phyloP scores from a whole-genome alignment of 2,329 filamentous ascomycete genomes.

The Ophiostoma quercus region DNA sequence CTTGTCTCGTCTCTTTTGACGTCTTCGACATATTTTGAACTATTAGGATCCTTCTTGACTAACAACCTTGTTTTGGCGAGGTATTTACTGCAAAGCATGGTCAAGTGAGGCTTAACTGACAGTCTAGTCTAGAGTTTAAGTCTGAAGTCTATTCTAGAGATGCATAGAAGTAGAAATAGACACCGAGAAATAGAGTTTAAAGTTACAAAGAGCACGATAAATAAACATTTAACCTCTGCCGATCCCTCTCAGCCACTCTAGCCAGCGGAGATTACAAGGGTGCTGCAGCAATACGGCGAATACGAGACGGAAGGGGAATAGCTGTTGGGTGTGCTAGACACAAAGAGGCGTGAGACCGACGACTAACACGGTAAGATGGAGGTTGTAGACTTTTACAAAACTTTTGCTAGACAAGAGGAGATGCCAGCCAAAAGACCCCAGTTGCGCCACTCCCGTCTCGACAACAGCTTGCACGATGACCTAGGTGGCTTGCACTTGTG shows the following conservation, averaged over 20 bases:
- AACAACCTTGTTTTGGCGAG: background rate
- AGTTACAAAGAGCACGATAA: background rate
- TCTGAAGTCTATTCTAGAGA: background rate
- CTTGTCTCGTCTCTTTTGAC: background rate
- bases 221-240: slow-evolving; percentile 1
- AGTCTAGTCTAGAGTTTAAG: too few relatives aligned
- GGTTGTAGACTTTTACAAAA: background rate
- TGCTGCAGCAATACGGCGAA: slow-evolving; percentile 8
- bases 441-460: background rate
- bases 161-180: background rate
- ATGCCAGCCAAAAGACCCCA: background rate
- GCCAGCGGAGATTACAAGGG: background rate
- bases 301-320: slow-evolving; percentile 14
- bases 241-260: background rate
- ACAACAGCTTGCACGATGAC: background rate
- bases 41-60: background rate
- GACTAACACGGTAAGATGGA: background rate
- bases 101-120: background rate
- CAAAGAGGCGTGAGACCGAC: background rate
- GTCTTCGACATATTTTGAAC: too few relatives aligned
- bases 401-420: too few relatives aligned
- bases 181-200: too few relatives aligned
- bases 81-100: background rate
- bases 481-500: slow-evolving; percentile 3
- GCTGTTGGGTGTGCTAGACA: background rate